Base-by-base conservation (phyloP, 148 eudicot genomes). In the Limonium bicolor region DNA sequence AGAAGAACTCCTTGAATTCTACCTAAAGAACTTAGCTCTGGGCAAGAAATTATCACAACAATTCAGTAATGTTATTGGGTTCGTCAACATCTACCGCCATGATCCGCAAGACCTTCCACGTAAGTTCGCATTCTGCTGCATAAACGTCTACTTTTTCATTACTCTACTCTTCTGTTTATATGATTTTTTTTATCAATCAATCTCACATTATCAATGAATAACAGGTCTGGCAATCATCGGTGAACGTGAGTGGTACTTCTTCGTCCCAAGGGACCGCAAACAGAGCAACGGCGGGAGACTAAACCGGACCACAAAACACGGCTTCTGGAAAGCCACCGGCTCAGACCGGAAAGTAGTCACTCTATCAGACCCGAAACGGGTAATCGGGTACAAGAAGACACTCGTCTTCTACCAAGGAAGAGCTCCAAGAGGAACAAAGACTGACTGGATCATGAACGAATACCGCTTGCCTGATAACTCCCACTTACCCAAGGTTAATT, bases 271-370 rank as follows among this genome's bases (percentile, higher is more conserved):
- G 55, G 84, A 90, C 48, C 67, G 73, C 37, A 84, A 65, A 35
- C 73, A 71, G 21, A 68, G 87, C 8, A 66, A 51, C 38, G 82
- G 85, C 13, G 93, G 95, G 55, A 73, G 95, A 69, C 97, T 93
- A 0, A 90, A 78, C 55, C 60, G 97, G 50, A 80, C 92, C 23
- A 90, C 97, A 0, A 53, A 66, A 19, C 59, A 62, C 20, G 95
- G 97, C 28, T 90, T 70, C 34, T 90, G 97, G 97, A 90, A 90
- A 56, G 97, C 97, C 0, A 88, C 97, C 1, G 97, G 97, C 11
- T 80, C 97, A 0, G 94, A 88, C 52, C 64, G 92, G 2, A 74
- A 65, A 52, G 69, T 88, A 5, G 20, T 72, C 4, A 63, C 55
- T 49, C 43, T 54, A 5, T 69, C 81, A 7, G 76, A 67, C 4